A percentile compares a stretch with the other conserved stretches of the same genome.
phyloP scores from a whole-genome alignment of 768 basidiomycete genomes.

The Tulasnella sp. region DNA sequence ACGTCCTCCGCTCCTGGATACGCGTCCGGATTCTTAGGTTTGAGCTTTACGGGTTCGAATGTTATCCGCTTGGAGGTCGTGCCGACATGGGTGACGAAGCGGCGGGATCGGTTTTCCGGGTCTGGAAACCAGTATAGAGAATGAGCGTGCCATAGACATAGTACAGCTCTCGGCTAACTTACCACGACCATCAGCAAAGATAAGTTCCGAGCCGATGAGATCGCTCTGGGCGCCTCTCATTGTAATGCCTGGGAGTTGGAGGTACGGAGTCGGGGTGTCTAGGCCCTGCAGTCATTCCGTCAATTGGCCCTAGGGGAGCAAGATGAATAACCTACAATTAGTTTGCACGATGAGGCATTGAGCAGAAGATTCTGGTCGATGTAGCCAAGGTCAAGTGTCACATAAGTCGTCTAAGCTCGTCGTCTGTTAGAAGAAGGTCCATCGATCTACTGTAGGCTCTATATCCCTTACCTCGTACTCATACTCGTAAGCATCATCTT shows the following conservation, averaged over 20 bases:
- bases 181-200: slow-evolving; percentile 59
- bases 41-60: slow-evolving; percentile 47
- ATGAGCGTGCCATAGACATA: slow-evolving; percentile 19
- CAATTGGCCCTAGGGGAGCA: neutral
- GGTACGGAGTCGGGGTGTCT: slow-evolving; percentile 63
- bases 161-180: neutral
- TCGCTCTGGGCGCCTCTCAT: slow-evolving; percentile 57
- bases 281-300: slow-evolving; percentile 40
- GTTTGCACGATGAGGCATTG: slow-evolving; percentile 52
- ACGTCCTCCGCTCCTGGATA: neutral
- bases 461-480: slow-evolving; percentile 13
- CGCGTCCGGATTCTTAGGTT: slow-evolving; percentile 5
- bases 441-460: neutral
- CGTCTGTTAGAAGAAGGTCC: neutral
- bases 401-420: slow-evolving; percentile 30
- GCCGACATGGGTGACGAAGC: slow-evolving; percentile 43
- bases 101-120: slow-evolving; percentile 35
- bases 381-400: slow-evolving; percentile 60
- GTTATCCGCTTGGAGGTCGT: slow-evolving; percentile 55
- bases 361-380: slow-evolving; percentile 67
- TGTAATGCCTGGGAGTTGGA: slow-evolving; percentile 66
- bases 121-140: slow-evolving; percentile 26
- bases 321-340: slow-evolving; percentile 48
- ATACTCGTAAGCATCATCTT: slow-evolving; percentile 12
- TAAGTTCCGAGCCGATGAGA: slow-evolving; percentile 61